These are phyloP conservation scores for Neoascochyta sp. DNA, from an alignment of 2,329 filamentous ascomycete genomes.

Conservation along the genomic window DNA sequence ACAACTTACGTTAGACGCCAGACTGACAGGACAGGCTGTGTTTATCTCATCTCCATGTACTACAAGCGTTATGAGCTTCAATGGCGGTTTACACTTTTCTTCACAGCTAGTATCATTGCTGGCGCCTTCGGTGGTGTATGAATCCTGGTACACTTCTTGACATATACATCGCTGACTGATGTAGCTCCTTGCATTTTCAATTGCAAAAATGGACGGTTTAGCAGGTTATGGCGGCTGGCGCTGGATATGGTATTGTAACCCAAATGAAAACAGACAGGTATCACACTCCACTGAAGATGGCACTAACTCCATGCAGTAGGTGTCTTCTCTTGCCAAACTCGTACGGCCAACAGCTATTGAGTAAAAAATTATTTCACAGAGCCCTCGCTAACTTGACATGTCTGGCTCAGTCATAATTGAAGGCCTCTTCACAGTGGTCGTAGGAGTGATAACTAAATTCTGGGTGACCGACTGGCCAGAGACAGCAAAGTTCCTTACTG, in stretches of 20 bases:
- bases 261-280: too few relatives aligned
- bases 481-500: slow-evolving; percentile 32
- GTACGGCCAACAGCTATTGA: too few relatives aligned
- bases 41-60: slow-evolving; percentile 38
- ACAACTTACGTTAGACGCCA: neutral
- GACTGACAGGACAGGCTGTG: slow-evolving; percentile 17
- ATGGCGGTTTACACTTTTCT: slow-evolving; percentile 42
- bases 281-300: too few relatives aligned
- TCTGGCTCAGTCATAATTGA: slow-evolving; percentile 37
- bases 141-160: neutral
- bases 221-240: slow-evolving; percentile 40
- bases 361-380: too few relatives aligned
- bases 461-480: slow-evolving; percentile 49
- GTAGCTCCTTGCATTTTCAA: slow-evolving; percentile 44
- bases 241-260: too few relatives aligned
- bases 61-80: slow-evolving; percentile 45
- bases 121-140: slow-evolving; percentile 41
- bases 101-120: slow-evolving; percentile 41
- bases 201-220: slow-evolving; percentile 59
- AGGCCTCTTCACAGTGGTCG: slow-evolving; percentile 25
- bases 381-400: too few relatives aligned
- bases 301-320: too few relatives aligned
- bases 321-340: too few relatives aligned
- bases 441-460: slow-evolving; percentile 49
- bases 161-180: neutral